Evolutionary conservation across 805 yeast genomes (phyloP).

Genomic region (Candida wancherniae): DNA sequence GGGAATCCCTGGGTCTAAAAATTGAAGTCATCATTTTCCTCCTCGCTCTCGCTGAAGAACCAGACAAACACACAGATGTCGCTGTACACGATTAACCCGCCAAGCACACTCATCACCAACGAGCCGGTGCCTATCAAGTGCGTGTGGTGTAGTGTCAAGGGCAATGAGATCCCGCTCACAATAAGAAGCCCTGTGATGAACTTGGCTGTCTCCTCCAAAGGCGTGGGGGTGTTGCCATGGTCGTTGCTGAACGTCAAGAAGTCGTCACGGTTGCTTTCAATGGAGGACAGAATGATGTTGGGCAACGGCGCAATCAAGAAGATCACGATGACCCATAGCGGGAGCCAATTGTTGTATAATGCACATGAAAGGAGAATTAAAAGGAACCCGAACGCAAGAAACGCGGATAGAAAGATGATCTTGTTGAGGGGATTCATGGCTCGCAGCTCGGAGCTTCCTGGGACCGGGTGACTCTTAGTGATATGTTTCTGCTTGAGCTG

Average conservation of each 20-base stretch:
- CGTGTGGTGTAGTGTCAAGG: constrained; percentile 37
- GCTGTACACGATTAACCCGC: constrained; percentile 42
- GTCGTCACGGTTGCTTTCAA: constrained; percentile 38
- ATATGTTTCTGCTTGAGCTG: no score
- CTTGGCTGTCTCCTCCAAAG: constrained; percentile 37
- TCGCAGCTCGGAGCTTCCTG: neutral
- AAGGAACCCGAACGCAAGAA: constrained; percentile 42
- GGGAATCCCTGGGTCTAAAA: no score
- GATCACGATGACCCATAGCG: constrained; percentile 37
- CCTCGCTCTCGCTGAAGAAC: constrained; percentile 44
- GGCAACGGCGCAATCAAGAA: constrained; percentile 44
- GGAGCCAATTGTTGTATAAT: constrained; percentile 36
- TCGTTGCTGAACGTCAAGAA: constrained; percentile 41
- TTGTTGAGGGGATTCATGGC: constrained; percentile 43
- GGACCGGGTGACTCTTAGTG: no score
- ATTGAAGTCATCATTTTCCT: constrained; percentile 42
- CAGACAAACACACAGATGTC: constrained; percentile 42
- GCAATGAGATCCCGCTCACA: constrained; percentile 43
- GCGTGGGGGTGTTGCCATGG: constrained; percentile 32
- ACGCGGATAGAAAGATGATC: constrained; percentile 42
- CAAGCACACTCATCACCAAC: constrained; percentile 39
- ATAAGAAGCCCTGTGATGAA: constrained; percentile 37
- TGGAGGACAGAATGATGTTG: constrained; percentile 33
- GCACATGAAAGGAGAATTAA: constrained; percentile 43
- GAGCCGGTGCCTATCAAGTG: constrained; percentile 34